phyloP scores from a whole-genome alignment of 805 yeast genomes.

The Myxozyma neotropica region DNA sequence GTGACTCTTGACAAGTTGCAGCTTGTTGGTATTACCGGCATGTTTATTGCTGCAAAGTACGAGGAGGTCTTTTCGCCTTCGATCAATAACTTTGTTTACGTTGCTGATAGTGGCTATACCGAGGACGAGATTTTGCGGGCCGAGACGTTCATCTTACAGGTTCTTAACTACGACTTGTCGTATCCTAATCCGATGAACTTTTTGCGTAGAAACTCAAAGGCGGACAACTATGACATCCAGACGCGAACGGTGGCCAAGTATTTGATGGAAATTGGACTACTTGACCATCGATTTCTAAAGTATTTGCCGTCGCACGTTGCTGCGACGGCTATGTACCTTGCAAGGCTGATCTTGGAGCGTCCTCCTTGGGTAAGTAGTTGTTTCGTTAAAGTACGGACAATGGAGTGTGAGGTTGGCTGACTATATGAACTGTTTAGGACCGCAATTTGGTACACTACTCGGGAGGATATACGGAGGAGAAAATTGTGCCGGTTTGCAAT shows the following conservation, averaged over 20 bases:
- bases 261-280: slow-evolving; percentile 82
- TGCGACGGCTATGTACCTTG: slow-evolving; percentile 89
- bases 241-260: slow-evolving; percentile 93
- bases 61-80: slow-evolving; percentile 96
- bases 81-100: slow-evolving; percentile 85
- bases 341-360: slow-evolving; percentile 72
- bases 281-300: slow-evolving; percentile 86
- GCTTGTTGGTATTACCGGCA: slow-evolving; percentile 91
- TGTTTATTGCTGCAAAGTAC: slow-evolving; percentile 91
- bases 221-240: slow-evolving; percentile 93
- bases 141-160: slow-evolving; percentile 88
- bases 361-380: slow-evolving; percentile 41
- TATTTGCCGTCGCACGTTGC: slow-evolving; percentile 94
- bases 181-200: slow-evolving; percentile 99
- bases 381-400: too few relatives aligned
- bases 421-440: slow-evolving; percentile 55
- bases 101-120: slow-evolving; percentile 86
- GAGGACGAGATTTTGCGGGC: slow-evolving; percentile 83
- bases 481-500: slow-evolving; percentile 70
- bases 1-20: slow-evolving; percentile 84
- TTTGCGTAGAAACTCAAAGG: slow-evolving; percentile 88
- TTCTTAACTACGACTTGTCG: slow-evolving; percentile 89
- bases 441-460: slow-evolving; percentile 86
- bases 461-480: slow-evolving; percentile 80
- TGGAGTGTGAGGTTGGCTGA: too few relatives aligned